Percentiles rank a stretch among this genome's conserved stretches.
These are phyloP conservation scores for Berkeleyomyces rouxiae DNA, from an alignment of 2,329 filamentous ascomycete genomes.

Conservation along the genomic window DNA sequence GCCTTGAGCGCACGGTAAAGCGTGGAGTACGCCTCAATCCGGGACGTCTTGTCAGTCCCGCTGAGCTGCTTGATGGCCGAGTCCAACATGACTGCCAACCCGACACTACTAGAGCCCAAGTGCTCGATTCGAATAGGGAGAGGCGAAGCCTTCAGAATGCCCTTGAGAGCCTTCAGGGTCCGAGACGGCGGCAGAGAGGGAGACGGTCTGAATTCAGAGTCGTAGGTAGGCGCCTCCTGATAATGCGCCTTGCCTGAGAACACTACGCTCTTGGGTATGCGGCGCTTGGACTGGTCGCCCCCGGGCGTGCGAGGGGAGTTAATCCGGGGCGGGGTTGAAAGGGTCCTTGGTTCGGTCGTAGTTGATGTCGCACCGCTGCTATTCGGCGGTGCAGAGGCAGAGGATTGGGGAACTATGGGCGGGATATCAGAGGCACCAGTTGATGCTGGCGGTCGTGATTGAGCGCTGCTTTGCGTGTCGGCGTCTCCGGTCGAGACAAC, in stretches of 20 bases:
- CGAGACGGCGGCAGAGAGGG: constrained; percentile 11
- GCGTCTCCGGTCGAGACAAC: constrained; percentile 22
- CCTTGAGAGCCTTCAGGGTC: constrained; percentile 25
- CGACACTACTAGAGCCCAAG: constrained; percentile 15
- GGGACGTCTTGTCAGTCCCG: constrained; percentile 51
- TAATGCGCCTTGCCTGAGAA: constrained; percentile 42
- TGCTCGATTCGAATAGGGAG: constrained; percentile 30
- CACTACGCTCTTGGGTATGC: constrained; percentile 36
- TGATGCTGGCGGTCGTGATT: neutral
- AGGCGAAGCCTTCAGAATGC: constrained; percentile 62
- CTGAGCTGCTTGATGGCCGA: constrained; percentile 70
- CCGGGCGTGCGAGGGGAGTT: constrained; percentile 28
- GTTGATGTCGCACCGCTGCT: neutral
- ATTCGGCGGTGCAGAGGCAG: neutral
- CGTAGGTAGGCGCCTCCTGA: constrained; percentile 34
- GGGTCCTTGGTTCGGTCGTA: neutral
- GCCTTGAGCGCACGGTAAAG: constrained; percentile 60
- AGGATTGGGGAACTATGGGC: neutral
- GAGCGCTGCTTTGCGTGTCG: constrained; percentile 24
- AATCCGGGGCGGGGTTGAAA: constrained; percentile 37
- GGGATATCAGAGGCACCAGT: neutral
- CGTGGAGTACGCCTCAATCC: constrained; percentile 73
- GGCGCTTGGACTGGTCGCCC: constrained; percentile 27
- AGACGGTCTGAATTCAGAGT: constrained; percentile 19
- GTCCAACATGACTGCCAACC: constrained; percentile 61